Conservation (phyloP, 2,329 filamentous ascomycete genomes). For the Fusarium falciforme region DNA sequence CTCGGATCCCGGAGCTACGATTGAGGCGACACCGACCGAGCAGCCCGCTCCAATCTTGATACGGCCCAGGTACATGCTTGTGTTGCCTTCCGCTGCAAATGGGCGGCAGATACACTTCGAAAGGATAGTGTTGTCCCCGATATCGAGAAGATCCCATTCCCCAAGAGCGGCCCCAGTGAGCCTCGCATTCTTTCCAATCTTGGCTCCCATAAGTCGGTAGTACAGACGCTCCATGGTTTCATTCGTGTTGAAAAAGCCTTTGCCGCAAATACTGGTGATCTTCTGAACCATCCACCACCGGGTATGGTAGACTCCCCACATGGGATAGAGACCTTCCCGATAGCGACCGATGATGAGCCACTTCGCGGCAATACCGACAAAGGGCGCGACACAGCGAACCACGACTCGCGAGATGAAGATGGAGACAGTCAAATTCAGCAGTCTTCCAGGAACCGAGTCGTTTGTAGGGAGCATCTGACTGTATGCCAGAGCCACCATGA, state of each 20-base stretch:
- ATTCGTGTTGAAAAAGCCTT: constrained; percentile 56
- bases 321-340: constrained; percentile 65
- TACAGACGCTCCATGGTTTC: constrained; percentile 57
- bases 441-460: constrained; percentile 54
- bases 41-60: constrained; percentile 62
- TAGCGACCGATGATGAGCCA: constrained; percentile 67
- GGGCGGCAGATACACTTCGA: constrained; percentile 62
- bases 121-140: constrained; percentile 61
- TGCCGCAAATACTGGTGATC: constrained; percentile 60
- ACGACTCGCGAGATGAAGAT: constrained; percentile 56
- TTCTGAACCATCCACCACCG: constrained; percentile 70
- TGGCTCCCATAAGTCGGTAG: constrained; percentile 63
- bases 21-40: constrained; percentile 60
- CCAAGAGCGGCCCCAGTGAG: constrained; percentile 58
- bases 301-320: constrained; percentile 70
- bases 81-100: constrained; percentile 67
- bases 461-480: constrained; percentile 55
- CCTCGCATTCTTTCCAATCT: constrained; percentile 63
- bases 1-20: constrained; percentile 61
- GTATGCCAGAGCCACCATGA: constrained; percentile 59
- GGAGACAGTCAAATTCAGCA: constrained; percentile 60
- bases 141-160: constrained; percentile 69
- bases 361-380: constrained; percentile 62
- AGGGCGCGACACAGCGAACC: constrained; percentile 55
- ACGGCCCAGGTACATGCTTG: constrained; percentile 65